Percentiles rank a stretch among this genome's conserved stretches.
Evolutionary conservation across 1,284 basidiomycete species (phyloP).

Genomic region (Acaromyces ingoldii): DNA sequence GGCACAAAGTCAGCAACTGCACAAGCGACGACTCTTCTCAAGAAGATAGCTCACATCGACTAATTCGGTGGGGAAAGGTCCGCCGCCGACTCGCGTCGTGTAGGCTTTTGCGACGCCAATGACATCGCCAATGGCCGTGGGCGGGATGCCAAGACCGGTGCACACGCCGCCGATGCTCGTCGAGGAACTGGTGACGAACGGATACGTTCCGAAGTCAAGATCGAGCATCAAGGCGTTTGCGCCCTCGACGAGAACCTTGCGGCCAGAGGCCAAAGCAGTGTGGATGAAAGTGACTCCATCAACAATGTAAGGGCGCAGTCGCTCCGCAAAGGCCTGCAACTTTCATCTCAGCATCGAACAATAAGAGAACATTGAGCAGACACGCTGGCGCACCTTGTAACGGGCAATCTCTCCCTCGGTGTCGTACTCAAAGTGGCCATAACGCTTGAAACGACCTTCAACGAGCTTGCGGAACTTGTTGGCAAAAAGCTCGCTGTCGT

Average conservation of each 20-base stretch:
- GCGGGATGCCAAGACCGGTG: conserved; percentile 91
- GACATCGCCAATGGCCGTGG: conserved; percentile 73
- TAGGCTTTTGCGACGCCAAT: conserved; percentile 97
- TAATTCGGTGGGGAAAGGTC: conserved; percentile 95
- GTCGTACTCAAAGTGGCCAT: conserved; percentile 96
- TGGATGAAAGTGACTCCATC: conserved; percentile 84
- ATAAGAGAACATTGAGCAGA: not conserved
- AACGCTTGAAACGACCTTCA: conserved; percentile 95
- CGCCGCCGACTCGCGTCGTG: conserved; percentile 92
- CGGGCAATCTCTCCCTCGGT: conserved; percentile 91
- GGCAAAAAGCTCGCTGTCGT: conserved; percentile 80
- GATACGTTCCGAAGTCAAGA: conserved; percentile 95
- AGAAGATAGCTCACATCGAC: conserved; percentile 62
- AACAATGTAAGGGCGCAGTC: conserved; percentile 79
- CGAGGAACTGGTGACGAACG: conserved; percentile 89
- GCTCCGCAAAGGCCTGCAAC: conserved; percentile 69
- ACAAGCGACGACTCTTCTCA: not conserved
- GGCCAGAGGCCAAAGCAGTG: conserved; percentile 65
- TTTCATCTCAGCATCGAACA: not conserved
- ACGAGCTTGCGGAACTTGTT: conserved; percentile 90
- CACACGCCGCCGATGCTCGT: conserved; percentile 91
- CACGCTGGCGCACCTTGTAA: conserved; percentile 64
- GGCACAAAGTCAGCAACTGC: not conserved
- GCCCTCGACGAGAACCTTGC: conserved; percentile 86
- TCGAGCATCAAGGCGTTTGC: conserved; percentile 98